These are phyloP conservation scores for Aspergillus luchuensis DNA, from an alignment of 2,329 filamentous ascomycete genomes.

Conservation along the genomic window DNA sequence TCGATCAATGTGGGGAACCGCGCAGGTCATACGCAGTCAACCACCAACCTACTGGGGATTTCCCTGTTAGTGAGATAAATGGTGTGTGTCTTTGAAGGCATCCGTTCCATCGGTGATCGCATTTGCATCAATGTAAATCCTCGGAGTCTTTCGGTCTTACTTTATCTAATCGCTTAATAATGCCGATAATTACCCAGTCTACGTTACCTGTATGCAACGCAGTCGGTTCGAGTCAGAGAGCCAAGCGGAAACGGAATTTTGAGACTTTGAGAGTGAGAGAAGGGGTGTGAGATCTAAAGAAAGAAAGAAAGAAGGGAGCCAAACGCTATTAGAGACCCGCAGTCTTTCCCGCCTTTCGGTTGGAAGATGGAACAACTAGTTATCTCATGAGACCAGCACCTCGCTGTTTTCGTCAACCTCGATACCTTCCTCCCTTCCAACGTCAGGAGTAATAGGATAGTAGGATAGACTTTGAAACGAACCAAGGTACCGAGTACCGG, in stretches of 20 bases:
- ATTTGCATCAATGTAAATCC: neutral
- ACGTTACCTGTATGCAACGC: no score
- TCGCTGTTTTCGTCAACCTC: neutral
- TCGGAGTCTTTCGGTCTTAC: neutral
- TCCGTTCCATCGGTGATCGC: no score
- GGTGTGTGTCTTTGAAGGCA: neutral
- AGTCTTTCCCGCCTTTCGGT: no score
- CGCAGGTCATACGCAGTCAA: neutral
- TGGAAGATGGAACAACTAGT: neutral
- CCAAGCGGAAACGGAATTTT: neutral
- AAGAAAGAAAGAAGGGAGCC: no score
- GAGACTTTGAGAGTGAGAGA: neutral
- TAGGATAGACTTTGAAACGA: neutral
- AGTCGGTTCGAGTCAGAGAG: neutral
- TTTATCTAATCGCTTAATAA: neutral
- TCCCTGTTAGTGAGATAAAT: neutral
- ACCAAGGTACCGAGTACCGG: conserved; percentile 1
- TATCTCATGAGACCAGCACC: neutral
- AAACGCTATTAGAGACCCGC: no score
- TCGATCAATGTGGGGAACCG: neutral
- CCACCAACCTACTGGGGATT: neutral
- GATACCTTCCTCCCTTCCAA: neutral
- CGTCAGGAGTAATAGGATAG: neutral
- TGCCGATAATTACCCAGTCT: no score
- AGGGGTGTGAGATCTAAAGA: no score